Evolutionary conservation across 2,329 filamentous ascomycete species (phyloP).

Genomic region (Rhynchosporium agropyri): DNA sequence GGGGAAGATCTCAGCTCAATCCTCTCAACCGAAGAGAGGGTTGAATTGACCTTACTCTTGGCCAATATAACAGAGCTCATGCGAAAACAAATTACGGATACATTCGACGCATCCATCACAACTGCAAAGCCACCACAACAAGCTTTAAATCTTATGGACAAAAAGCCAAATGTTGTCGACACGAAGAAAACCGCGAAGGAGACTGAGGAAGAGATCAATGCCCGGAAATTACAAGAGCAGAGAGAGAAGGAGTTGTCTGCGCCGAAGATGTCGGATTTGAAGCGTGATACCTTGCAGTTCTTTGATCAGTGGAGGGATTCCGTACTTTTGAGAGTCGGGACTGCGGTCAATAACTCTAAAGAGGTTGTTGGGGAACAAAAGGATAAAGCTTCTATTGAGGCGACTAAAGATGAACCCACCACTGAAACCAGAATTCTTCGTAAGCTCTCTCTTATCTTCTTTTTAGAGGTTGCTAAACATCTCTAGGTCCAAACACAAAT

Average conservation of each 20-base stretch:
- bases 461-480: slow-evolving; percentile 3
- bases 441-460: slow-evolving; percentile 28
- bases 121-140: slow-evolving; percentile 38
- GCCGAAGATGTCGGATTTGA: slow-evolving; percentile 63
- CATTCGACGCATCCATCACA: slow-evolving; percentile 50
- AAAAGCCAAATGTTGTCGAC: slow-evolving; percentile 44
- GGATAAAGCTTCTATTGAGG: slow-evolving; percentile 38
- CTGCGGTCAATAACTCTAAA: slow-evolving; percentile 61
- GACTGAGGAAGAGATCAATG: slow-evolving; percentile 40
- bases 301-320: slow-evolving; percentile 81
- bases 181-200: slow-evolving; percentile 39
- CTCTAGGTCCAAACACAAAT: slow-evolving; percentile 43
- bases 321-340: slow-evolving; percentile 70
- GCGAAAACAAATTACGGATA: slow-evolving; percentile 53
- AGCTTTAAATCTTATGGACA: slow-evolving; percentile 41
- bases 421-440: slow-evolving; percentile 38
- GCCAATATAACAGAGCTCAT: slow-evolving; percentile 58
- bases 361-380: slow-evolving; percentile 44
- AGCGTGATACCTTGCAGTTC: slow-evolving; percentile 67
- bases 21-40: slow-evolving; percentile 39
- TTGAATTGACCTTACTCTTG: slow-evolving; percentile 55
- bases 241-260: slow-evolving; percentile 53
- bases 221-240: slow-evolving; percentile 40
- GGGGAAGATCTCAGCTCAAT: slow-evolving; percentile 39
- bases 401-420: slow-evolving; percentile 30